Base-by-base conservation (phyloP, 371 early-diverging fungal species). In the Actinomortierella ambigua region DNA sequence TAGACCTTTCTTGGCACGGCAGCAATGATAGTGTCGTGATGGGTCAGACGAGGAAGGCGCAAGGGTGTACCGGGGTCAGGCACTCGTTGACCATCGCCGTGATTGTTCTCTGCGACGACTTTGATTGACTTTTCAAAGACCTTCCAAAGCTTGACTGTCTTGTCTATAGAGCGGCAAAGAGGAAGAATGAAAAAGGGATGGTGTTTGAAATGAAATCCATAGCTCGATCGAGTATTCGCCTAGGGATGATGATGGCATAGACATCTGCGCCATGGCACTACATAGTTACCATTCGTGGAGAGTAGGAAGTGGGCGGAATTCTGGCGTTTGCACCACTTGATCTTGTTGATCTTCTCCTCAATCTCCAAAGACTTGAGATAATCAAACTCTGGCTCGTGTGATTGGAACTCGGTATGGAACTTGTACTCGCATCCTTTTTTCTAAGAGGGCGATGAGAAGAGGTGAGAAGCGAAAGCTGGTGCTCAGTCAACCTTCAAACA, bases 341-440 rank as follows among this genome's bases (percentile, higher is more conserved):
- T 98, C 76, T 98, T 94, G 81, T 98, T 98, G 80, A 99, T 98
- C 80, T 98, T 98, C 73, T 99, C 99, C 77, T 98, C 96, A 59
- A 99, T 98, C 77, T 99, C 99, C 78, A 98, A 86, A 85, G 95
- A 95, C 85, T 99, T 98, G 57, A 99, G 87, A 79, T 98, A 99
- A 81, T 99, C 99, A 75, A 99, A 99, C 85, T 98, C 98, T 34
- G 98, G 95, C 77, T 98, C 96, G 83, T 99, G 99, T 55, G 98
- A 98, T 77, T 98, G 98, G 71, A 98, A 98, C 79, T 98, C 99
- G 46, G 99, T 97, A 70, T 94, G 94, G 75, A 99, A 98, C 81
- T 94, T 94, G 88, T 98, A 99, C 78, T 98, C 99, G 81, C 98
- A 97, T n/a, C 93, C 92, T 79, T 96, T 95, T 85, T 98, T 98